These are phyloP conservation scores for Erythrophleum ivorense DNA, from an alignment of 331 rosid species.

Conservation along the genomic window DNA sequence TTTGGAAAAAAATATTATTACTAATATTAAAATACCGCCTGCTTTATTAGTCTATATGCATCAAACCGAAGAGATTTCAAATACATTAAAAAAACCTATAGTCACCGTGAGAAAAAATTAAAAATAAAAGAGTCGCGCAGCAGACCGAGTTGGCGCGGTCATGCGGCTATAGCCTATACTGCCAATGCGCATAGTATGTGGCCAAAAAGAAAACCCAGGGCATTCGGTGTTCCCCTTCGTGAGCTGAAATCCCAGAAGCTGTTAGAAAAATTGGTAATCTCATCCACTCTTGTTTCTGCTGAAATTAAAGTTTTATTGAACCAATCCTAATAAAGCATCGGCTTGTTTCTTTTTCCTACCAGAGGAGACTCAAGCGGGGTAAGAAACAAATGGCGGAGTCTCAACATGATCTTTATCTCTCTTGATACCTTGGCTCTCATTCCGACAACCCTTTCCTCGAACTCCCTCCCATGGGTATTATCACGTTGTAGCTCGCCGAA, in stretches of 20 bases:
- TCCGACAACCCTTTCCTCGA: slow-evolving; percentile 47
- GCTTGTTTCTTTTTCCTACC: neutral
- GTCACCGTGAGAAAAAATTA: no score
- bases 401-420: slow-evolving; percentile 22
- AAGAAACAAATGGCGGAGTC: slow-evolving; percentile 27
- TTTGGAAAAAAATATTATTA: neutral
- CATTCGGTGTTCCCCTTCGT: slow-evolving; percentile 1
- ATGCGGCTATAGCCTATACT: no score
- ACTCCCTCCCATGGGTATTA: slow-evolving; percentile 29
- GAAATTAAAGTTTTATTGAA: slow-evolving; percentile 33
- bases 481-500: slow-evolving; percentile 50
- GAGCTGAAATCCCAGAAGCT: slow-evolving; percentile 3
- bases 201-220: slow-evolving; percentile 20
- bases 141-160: neutral
- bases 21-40: neutral
- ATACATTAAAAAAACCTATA: no score
- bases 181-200: neutral
- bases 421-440: slow-evolving; percentile 35
- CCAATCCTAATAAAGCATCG: slow-evolving; percentile 10
- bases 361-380: neutral
- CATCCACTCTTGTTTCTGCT: neutral
- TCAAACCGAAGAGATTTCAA: neutral
- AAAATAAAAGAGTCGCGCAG: neutral
- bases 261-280: neutral
- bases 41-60: neutral